Percentiles rank a stretch among this genome's conserved stretches.
Evolutionary conservation across 2,329 filamentous ascomycete species (phyloP).

Genomic region (Xylariomycetidae sp.): DNA sequence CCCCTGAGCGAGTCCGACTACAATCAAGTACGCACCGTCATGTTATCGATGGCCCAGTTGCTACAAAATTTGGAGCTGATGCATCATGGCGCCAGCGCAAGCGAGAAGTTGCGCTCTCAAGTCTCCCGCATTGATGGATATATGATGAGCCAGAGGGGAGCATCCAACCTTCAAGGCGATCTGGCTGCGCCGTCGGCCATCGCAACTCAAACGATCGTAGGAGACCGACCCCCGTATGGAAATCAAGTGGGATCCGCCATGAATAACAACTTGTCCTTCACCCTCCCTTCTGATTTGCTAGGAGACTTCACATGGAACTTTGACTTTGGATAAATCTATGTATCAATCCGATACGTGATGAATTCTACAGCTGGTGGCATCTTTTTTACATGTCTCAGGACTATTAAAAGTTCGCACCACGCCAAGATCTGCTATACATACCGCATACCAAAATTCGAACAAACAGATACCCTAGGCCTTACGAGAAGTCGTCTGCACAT

Average conservation of each 20-base stretch:
- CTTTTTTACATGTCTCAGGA: no score
- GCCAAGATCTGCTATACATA: no score
- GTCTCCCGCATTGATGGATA: conserved; percentile 6
- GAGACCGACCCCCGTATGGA: not conserved
- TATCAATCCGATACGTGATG: no score
- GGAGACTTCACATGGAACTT: conserved; percentile 3
- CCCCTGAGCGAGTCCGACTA: conserved; percentile 5
- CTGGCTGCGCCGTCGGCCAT: no score
- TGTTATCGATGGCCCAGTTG: conserved; percentile 6
- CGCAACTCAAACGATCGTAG: no score
- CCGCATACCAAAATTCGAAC: no score
- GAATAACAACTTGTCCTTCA: conserved; percentile 3
- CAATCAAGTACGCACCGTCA: conserved; percentile 5
- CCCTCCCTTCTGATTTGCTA: conserved; percentile 2
- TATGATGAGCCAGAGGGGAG: conserved; percentile 4
- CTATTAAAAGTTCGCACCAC: no score
- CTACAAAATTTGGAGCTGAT: conserved; percentile 5
- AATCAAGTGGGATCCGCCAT: not conserved
- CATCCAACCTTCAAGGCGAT: conserved; percentile 1
- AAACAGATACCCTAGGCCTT: no score
- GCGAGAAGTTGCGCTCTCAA: conserved; percentile 4
- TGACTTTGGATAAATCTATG: conserved; percentile 2
- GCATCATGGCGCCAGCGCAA: conserved; percentile 4
- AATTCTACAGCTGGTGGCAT: no score
- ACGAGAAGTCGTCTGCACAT: no score